phyloP scores from a whole-genome alignment of 179 eudicot species.

The Heliamphora pulchella region DNA sequence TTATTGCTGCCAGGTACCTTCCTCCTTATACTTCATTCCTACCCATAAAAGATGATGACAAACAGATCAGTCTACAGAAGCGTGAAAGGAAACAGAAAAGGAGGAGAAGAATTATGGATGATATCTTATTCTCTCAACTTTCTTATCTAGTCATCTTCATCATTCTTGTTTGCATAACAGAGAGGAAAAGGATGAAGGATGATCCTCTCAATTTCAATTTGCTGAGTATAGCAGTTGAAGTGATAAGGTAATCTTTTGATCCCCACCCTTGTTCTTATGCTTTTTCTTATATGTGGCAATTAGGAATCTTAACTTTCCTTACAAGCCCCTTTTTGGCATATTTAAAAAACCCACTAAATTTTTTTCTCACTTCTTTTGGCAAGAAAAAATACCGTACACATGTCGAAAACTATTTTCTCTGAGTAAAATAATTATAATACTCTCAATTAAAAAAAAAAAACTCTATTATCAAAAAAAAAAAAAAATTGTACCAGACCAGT shows the following conservation, averaged over 20 bases:
- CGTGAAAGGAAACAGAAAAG: not conserved
- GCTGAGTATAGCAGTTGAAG: conserved; percentile 44
- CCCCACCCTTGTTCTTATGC: not conserved
- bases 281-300: not conserved
- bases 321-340: no score
- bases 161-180: conserved; percentile 44
- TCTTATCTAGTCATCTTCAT: conserved; percentile 37
- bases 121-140: conserved; percentile 38
- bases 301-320: not conserved
- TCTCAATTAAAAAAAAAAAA: no score
- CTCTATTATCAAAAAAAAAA: no score
- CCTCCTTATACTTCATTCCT: conserved; percentile 53
- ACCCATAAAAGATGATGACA: conserved; percentile 29
- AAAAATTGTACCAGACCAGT: no score
- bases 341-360: no score
- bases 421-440: no score
- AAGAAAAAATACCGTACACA: no score
- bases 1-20: conserved; percentile 45
- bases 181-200: conserved; percentile 36
- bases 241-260: conserved; percentile 34
- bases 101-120: conserved; percentile 17
- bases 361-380: no score
- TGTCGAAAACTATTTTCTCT: no score
- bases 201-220: conserved; percentile 64
- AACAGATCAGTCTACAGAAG: conserved; percentile 7